A percentile compares a stretch with the other conserved stretches of the same genome.
These are phyloP conservation scores for Trametes coccinea DNA, from an alignment of 768 basidiomycete species.

Conservation along the genomic window DNA sequence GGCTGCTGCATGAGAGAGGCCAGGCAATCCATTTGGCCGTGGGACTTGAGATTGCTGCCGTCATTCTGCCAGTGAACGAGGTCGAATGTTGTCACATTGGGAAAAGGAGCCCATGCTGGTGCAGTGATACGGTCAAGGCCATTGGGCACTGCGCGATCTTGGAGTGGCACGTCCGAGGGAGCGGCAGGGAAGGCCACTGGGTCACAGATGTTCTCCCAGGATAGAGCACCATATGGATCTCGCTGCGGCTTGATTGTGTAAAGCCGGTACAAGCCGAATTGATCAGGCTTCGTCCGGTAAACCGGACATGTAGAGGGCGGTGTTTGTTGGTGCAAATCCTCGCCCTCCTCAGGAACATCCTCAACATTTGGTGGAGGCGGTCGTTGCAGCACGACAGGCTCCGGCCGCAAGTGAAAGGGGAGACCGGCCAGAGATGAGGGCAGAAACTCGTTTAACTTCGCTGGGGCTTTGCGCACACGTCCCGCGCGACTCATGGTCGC, in stretches of 20 bases:
- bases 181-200: not conserved
- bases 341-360: too few relatives aligned
- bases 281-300: not conserved
- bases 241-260: not conserved
- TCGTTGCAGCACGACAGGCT: too few relatives aligned
- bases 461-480: constrained; percentile 1
- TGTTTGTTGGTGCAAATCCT: too few relatives aligned
- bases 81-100: constrained; percentile 23
- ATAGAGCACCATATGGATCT: not conserved
- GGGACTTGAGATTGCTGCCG: constrained; percentile 30
- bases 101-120: constrained; percentile 11
- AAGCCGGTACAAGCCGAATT: not conserved
- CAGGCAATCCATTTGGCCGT: constrained; percentile 26
- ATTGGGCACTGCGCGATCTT: not conserved
- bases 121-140: too few relatives aligned
- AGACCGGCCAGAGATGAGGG: not conserved
- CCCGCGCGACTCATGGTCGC: not conserved
- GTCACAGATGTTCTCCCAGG: not conserved
- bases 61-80: constrained; percentile 33
- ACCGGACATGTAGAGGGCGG: not conserved
- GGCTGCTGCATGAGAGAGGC: constrained; percentile 18
- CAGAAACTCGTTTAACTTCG: not conserved
- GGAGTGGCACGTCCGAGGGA: not conserved
- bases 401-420: not conserved
- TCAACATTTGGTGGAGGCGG: too few relatives aligned